Evolutionary conservation across 495 filamentous ascomycete species (phyloP), one percentile per base, ranked within the genome.

Genomic region (Talaromyces nanjingensis): DNA sequence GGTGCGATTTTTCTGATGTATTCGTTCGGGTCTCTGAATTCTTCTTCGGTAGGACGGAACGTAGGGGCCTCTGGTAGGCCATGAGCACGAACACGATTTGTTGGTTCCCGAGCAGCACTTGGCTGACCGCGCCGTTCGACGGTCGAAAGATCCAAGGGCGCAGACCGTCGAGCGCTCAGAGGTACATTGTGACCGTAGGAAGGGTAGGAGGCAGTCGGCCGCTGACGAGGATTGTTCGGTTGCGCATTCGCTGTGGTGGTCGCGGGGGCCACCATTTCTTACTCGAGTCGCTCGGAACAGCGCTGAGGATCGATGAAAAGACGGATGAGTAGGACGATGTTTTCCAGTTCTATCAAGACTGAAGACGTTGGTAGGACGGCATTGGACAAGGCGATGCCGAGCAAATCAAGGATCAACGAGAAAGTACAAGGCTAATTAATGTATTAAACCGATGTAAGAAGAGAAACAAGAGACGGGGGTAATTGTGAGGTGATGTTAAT

Each of bases 21-120:
- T 71, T 89, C 87, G 66, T 96, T 86, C 2, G 96, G 94, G 69
- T 98, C 92, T 69, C 88, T 91, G 77, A 92, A 99, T 73, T 99
- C 92, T 67, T 97, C 92, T 72, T 90, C 87, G 0, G 91, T 96
- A 49, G 94, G 96, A 65, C 87, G 81, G 72, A 90, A 99, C 2
- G 92, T 93, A 6, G 93, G 96, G 47, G 96, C 96, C 69, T 99
- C 94, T 68, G 88, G 82, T 31, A 99, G 79, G 39, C 87, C 91
- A 74, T 93, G 91, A 22, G 89, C 90, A 39, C 94, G 84, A 63
- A 84, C 84, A 70, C 84, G 83, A 77, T 93, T 93, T 27, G 82
- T 79, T 2, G 86, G 81, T 72, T 98, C 93, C 70, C 88, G 85
- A 65, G 84, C 85, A 63, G 88, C 84, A 33, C 84, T 88, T 29